Percentiles rank a stretch among this genome's conserved stretches.
These are phyloP conservation scores for Pterocarpus santalinus DNA, from an alignment of 306 rosid genomes.

Conservation along the genomic window DNA sequence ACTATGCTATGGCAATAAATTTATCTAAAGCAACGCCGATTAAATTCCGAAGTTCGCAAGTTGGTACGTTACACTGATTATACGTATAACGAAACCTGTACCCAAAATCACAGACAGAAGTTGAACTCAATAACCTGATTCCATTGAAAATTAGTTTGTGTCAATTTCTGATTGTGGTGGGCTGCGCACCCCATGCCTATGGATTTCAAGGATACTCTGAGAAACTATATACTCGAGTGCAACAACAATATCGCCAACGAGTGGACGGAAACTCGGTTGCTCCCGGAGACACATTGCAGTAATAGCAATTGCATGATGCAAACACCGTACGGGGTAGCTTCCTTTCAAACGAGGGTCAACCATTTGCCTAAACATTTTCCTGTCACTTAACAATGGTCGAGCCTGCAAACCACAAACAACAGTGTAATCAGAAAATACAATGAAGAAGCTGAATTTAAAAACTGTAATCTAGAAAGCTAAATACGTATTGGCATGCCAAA, in stretches of 20 bases:
- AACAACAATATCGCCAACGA: constrained; percentile 70
- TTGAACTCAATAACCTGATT: constrained; percentile 50
- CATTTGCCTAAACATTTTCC: constrained; percentile 57
- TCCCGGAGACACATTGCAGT: constrained; percentile 90
- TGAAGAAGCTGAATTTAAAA: background rate
- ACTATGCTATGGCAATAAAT: background rate
- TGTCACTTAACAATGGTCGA: constrained; percentile 51
- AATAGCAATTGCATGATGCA: constrained; percentile 81
- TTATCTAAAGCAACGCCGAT: background rate
- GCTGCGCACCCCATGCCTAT: constrained; percentile 9
- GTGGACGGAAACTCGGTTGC: constrained; percentile 76
- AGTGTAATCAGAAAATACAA: no score
- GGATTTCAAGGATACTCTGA: constrained; percentile 47
- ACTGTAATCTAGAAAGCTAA: background rate
- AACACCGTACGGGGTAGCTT: constrained; percentile 67
- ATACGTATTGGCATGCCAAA: background rate
- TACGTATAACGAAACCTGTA: constrained; percentile 20
- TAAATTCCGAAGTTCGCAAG: background rate
- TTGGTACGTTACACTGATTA: constrained; percentile 42
- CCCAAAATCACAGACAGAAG: constrained; percentile 38
- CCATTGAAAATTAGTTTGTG: constrained; percentile 12
- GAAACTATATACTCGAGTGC: constrained; percentile 81
- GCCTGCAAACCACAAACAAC: constrained; percentile 36
- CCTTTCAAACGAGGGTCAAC: constrained; percentile 78
- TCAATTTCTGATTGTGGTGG: constrained; percentile 46